Percentiles rank a stretch among this genome's conserved stretches.
These are phyloP conservation scores for Kentomonas sorsogonicus DNA, from an alignment of 208 protist species.

Conservation along the genomic window DNA sequence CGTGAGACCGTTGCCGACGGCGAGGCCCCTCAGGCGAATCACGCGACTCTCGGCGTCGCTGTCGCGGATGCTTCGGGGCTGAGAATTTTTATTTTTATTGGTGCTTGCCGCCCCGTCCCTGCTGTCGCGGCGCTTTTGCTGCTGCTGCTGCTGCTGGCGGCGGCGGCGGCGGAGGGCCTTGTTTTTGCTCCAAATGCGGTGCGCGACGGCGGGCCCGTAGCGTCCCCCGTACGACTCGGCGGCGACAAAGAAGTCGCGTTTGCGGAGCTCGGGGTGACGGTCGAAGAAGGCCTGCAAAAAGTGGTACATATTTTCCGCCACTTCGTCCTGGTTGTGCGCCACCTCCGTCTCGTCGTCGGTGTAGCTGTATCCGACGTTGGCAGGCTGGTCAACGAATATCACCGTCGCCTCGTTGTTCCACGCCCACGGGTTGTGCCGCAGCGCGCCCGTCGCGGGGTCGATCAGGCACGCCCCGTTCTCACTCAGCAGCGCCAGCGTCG, in stretches of 20 bases:
- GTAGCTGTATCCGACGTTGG: conserved; percentile 84
- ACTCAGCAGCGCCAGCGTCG: conserved; percentile 48
- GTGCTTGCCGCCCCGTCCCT: background rate
- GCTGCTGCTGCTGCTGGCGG: no score
- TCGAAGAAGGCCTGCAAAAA: conserved; percentile 67
- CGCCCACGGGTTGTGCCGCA: conserved; percentile 55
- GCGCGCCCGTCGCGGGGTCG: conserved; percentile 23
- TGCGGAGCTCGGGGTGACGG: conserved; percentile 28
- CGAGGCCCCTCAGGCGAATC: conserved; percentile 54
- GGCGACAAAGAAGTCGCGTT: conserved; percentile 63
- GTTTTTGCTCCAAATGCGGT: conserved; percentile 35
- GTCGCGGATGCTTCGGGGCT: background rate
- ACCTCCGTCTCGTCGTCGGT: conserved; percentile 23
- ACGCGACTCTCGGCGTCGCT: conserved; percentile 10
- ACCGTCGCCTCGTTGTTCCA: conserved; percentile 82
- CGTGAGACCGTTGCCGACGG: conserved; percentile 85
- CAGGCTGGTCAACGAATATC: conserved; percentile 88
- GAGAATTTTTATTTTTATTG: no score
- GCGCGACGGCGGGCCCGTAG: conserved; percentile 51
- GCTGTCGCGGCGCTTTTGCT: conserved; percentile 9
- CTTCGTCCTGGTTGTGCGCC: conserved; percentile 54
- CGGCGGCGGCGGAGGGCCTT: conserved; percentile 6
- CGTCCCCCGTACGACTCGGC: conserved; percentile 82
- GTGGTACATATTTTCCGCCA: conserved; percentile 82
- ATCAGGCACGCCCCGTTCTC: conserved; percentile 80